Percentiles rank a stretch among this genome's conserved stretches.
Evolutionary conservation across 139 green algal genomes (phyloP).

Genomic region (Chlorella sp.): DNA sequence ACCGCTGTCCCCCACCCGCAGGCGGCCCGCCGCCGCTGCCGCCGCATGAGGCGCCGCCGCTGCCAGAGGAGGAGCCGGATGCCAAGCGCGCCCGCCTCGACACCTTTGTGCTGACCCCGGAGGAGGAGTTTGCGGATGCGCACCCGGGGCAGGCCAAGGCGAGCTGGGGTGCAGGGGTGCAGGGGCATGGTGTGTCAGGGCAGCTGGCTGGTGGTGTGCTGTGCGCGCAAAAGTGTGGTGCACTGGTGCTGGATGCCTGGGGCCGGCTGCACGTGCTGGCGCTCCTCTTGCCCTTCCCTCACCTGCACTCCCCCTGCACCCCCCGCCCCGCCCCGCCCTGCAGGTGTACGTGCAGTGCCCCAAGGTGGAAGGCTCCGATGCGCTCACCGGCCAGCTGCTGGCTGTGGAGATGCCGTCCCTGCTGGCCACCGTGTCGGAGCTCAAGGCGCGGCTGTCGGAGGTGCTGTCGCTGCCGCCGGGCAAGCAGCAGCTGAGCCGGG

Average conservation of each 20-base stretch:
- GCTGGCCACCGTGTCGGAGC: conserved; percentile 56
- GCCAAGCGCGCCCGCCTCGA: conserved; percentile 68
- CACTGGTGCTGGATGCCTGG: too few relatives aligned
- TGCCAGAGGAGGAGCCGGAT: conserved; percentile 60
- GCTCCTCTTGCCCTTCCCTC: too few relatives aligned
- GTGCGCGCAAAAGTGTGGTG: too few relatives aligned
- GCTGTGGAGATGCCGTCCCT: conserved; percentile 79
- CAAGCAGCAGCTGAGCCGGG: conserved; percentile 79
- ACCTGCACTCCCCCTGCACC: too few relatives aligned
- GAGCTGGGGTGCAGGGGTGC: not conserved
- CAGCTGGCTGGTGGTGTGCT: too few relatives aligned
- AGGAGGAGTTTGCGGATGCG: conserved; percentile 82
- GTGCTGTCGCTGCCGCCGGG: conserved; percentile 73
- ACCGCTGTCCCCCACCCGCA: not conserved
- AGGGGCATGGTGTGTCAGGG: not conserved
- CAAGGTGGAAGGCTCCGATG: conserved; percentile 71
- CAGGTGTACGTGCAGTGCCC: conserved; percentile 75
- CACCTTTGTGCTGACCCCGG: conserved; percentile 76
- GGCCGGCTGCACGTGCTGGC: too few relatives aligned
- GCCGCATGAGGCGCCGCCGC: conserved; percentile 31
- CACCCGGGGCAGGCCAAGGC: conserved; percentile 58
- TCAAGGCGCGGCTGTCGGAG: conserved; percentile 76
- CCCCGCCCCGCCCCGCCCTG: not conserved
- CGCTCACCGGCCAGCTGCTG: conserved; percentile 83
- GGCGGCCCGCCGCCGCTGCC: conserved; percentile 19